Conservation (phyloP, 2,329 filamentous ascomycete genomes). For the Bertia moriformis region DNA sequence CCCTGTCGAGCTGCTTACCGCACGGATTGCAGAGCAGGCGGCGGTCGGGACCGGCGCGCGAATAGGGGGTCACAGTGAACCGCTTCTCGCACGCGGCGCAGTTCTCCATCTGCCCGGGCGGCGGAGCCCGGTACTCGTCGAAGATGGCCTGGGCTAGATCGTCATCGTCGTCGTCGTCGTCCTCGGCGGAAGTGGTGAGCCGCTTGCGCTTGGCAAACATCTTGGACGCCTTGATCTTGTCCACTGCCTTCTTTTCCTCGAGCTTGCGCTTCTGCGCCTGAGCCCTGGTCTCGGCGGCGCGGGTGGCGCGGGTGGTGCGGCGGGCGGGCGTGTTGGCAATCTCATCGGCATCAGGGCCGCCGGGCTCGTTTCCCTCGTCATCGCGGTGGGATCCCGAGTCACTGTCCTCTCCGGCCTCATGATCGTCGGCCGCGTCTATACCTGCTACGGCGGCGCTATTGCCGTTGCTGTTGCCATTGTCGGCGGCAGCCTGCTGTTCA, state of each 20-base stretch:
- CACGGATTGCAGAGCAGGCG: conserved; percentile 75
- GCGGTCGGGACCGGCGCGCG: conserved; percentile 65
- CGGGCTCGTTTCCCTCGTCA: too few species aligned
- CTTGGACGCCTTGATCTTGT: conserved; percentile 50
- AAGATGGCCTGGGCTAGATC: conserved; percentile 33
- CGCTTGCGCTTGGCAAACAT: conserved; percentile 37
- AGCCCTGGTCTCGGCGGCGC: conserved; percentile 8
- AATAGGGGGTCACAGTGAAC: conserved; percentile 86
- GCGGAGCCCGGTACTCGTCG: conserved; percentile 28
- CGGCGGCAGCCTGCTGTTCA: too few species aligned
- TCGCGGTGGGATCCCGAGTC: too few species aligned
- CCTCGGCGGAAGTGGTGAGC: conserved; percentile 12
- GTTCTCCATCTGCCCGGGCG: conserved; percentile 78
- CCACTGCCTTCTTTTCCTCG: conserved; percentile 34
- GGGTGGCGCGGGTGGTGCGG: conserved; percentile 11
- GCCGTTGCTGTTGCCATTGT: too few species aligned
- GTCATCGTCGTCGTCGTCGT: conserved; percentile 29
- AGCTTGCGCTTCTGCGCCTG: conserved; percentile 30
- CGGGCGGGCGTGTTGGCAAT: too few species aligned
- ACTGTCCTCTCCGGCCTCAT: too few species aligned
- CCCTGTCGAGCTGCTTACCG: conserved; percentile 58
- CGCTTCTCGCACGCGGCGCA: conserved; percentile 74
- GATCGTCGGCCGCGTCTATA: too few species aligned
- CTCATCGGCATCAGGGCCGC: too few species aligned
- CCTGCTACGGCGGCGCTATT: too few species aligned